A percentile compares a stretch with the other conserved stretches of the same genome.
Evolutionary conservation across 352 stramenopile genomes (phyloP).

Genomic region (Globisporangium takayamanum): DNA sequence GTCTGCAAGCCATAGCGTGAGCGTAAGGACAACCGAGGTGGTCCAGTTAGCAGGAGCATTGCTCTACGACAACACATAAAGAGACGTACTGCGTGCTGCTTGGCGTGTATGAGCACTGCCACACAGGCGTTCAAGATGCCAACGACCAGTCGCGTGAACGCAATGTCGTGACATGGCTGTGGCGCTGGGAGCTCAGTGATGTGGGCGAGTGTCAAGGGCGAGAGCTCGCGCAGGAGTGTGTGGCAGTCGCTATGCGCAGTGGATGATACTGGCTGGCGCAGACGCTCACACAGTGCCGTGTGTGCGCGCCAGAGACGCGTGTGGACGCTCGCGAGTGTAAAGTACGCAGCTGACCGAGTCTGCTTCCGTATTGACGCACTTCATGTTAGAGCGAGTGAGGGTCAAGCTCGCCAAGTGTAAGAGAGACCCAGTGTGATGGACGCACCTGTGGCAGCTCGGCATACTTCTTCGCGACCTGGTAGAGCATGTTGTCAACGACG

Average conservation of each 20-base stretch:
- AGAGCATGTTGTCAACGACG: conserved; percentile 73
- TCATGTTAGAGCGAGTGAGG: not conserved
- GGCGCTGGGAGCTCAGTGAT: conserved; percentile 39
- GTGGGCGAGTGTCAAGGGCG: conserved; percentile 13
- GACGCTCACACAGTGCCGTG: conserved; percentile 13
- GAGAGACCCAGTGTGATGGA: not conserved
- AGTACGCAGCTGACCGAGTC: conserved; percentile 18
- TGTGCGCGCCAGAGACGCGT: conserved; percentile 47
- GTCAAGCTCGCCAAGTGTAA: too few species aligned
- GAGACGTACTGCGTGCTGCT: conserved; percentile 28
- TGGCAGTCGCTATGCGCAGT: conserved; percentile 1
- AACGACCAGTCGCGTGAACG: conserved; percentile 46
- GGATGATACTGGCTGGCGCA: conserved; percentile 1
- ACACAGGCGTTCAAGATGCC: conserved; percentile 34
- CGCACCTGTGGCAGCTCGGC: conserved; percentile 40
- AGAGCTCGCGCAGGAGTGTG: conserved; percentile 5
- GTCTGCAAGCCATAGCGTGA: conserved; percentile 11
- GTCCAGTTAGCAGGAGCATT: not conserved
- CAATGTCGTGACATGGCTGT: conserved; percentile 25
- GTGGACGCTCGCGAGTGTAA: conserved; percentile 41
- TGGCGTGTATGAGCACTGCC: conserved; percentile 22
- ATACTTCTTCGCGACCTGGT: conserved; percentile 75
- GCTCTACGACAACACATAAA: not conserved
- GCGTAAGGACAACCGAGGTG: too few species aligned
- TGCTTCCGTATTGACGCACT: not conserved